These are phyloP conservation scores for Trichoderma aggressivum DNA, from an alignment of 2,329 filamentous ascomycete genomes.

Conservation along the genomic window DNA sequence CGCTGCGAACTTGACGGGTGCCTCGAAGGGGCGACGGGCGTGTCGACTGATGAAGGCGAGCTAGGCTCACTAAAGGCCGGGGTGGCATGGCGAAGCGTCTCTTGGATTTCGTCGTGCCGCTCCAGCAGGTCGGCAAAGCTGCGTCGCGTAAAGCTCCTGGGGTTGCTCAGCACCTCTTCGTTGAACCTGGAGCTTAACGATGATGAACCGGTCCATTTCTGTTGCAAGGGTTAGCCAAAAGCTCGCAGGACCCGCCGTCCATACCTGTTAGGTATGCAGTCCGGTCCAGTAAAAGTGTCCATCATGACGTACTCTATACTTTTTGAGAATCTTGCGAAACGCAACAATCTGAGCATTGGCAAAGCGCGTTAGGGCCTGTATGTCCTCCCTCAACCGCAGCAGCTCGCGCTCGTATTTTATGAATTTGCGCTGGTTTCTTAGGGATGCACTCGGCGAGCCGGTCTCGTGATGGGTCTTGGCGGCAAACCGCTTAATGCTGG, in stretches of 20 bases:
- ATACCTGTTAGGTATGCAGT: neutral
- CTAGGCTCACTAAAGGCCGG: conserved; percentile 40
- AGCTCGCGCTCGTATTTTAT: conserved; percentile 53
- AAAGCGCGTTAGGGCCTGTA: conserved; percentile 67
- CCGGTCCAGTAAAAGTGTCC: neutral
- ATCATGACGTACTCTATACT: conserved; percentile 60
- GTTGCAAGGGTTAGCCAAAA: neutral
- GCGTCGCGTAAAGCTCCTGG: conserved; percentile 68
- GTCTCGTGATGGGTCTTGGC: conserved; percentile 38
- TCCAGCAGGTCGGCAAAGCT: conserved; percentile 55
- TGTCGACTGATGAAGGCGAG: conserved; percentile 35
- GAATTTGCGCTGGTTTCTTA: conserved; percentile 51
- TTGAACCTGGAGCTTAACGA: conserved; percentile 64
- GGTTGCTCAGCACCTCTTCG: conserved; percentile 60
- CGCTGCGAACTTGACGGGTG: conserved; percentile 14
- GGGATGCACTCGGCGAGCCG: conserved; percentile 31
- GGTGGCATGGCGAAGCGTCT: conserved; percentile 44
- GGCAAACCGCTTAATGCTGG: conserved; percentile 46
- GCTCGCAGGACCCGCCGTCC: neutral
- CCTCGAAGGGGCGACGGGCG: conserved; percentile 14
- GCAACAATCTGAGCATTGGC: conserved; percentile 69
- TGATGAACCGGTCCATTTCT: conserved; percentile 79
- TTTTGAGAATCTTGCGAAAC: conserved; percentile 81
- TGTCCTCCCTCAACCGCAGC: conserved; percentile 64
- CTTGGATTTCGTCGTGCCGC: conserved; percentile 50